phyloP scores from a whole-genome alignment of 164 flowering plant genomes.

The Platanus orientalis region DNA sequence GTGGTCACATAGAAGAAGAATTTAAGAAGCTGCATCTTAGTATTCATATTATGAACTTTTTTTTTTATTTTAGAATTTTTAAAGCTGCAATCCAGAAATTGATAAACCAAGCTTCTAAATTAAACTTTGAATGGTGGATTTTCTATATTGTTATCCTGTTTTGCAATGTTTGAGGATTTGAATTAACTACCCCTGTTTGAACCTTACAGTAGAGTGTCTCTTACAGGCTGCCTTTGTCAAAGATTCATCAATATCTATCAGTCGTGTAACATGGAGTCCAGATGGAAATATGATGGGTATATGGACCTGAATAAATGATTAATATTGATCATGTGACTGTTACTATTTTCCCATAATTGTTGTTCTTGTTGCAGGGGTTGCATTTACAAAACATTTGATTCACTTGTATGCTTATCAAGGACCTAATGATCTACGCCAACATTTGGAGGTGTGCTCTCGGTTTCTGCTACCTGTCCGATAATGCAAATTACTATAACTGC shows the following conservation, averaged over 20 bases:
- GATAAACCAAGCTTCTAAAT: background rate
- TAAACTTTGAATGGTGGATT: background rate
- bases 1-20: background rate
- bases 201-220: background rate
- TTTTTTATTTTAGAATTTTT: background rate
- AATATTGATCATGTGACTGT: background rate
- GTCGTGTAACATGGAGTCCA: conserved; percentile 76
- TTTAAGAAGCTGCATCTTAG: background rate
- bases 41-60: background rate
- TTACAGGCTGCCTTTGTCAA: conserved; percentile 57
- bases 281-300: conserved; percentile 78
- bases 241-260: conserved; percentile 62
- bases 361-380: conserved; percentile 56
- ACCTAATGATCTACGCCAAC: conserved; percentile 64
- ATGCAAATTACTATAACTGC: background rate
- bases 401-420: conserved; percentile 68
- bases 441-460: conserved; percentile 48
- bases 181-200: background rate
- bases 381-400: conserved; percentile 71
- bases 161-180: background rate
- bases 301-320: conserved; percentile 8
- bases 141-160: background rate
- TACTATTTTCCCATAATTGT: conserved; percentile 9
- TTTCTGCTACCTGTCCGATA: conserved; percentile 2
- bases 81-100: background rate